Percentiles rank a stretch among this genome's conserved stretches.
These are phyloP conservation scores for Sisymbrium irio DNA, from an alignment of 345 rosid species.

Conservation along the genomic window DNA sequence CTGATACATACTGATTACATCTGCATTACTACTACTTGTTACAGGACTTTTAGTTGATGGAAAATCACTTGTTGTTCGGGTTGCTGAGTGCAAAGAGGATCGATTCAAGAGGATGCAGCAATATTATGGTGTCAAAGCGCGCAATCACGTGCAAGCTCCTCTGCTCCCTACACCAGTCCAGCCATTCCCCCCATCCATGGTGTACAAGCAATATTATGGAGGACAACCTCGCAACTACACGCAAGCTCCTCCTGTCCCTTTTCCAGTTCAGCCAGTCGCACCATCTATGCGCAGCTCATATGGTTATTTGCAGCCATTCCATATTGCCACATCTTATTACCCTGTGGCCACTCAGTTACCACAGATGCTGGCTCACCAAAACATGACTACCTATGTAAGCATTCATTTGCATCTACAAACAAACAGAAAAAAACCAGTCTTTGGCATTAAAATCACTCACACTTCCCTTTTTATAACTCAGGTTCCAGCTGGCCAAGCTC, in stretches of 20 bases:
- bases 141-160: slow-evolving; percentile 6
- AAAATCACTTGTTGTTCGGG: slow-evolving; percentile 49
- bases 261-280: slow-evolving; percentile 17
- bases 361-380: slow-evolving; percentile 23
- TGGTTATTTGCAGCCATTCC: slow-evolving; percentile 32
- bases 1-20: slow-evolving; percentile 8
- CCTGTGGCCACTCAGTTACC: slow-evolving; percentile 21
- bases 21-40: not conserved
- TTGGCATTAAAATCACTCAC: not conserved
- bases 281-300: slow-evolving; percentile 11
- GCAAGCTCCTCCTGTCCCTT: slow-evolving; percentile 24
- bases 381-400: slow-evolving; percentile 37
- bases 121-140: not conserved
- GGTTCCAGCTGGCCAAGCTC: slow-evolving; percentile 32
- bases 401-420: not conserved
- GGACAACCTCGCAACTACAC: not conserved
- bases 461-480: slow-evolving; percentile 13
- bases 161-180: not conserved
- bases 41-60: slow-evolving; percentile 50
- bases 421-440: not conserved
- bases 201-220: not conserved
- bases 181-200: slow-evolving; percentile 8
- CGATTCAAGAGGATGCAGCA: slow-evolving; percentile 39
- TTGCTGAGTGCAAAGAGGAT: slow-evolving; percentile 59
- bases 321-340: slow-evolving; percentile 27